Percentiles rank a stretch among this genome's conserved stretches.
Conservation (phyloP, 768 basidiomycete species). For the Russula lepida region DNA sequence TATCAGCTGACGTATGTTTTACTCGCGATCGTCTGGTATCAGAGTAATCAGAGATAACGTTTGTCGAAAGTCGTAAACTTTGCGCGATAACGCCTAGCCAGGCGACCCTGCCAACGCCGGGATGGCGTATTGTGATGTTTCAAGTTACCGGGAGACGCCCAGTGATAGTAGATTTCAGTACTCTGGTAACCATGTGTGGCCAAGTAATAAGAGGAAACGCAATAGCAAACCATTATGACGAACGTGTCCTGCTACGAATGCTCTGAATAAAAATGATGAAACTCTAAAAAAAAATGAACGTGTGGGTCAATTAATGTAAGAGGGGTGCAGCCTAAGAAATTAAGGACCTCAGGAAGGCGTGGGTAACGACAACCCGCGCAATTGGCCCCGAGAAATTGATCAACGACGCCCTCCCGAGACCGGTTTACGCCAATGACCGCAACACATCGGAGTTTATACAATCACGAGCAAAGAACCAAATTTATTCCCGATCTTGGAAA, state of each 20-base stretch:
- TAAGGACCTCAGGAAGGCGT: not conserved
- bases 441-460: not conserved
- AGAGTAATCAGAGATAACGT: not conserved
- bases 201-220: not conserved
- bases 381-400: constrained; percentile 6
- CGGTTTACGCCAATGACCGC: not conserved
- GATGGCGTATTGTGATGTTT: not conserved
- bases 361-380: not conserved
- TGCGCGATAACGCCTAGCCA: not conserved
- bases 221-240: not conserved
- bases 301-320: not conserved
- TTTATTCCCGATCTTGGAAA: not conserved
- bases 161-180: not conserved
- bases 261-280: not conserved
- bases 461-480: not conserved
- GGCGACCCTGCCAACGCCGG: not conserved
- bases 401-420: constrained; percentile 3
- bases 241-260: constrained; percentile 3
- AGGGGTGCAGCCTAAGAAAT: not conserved
- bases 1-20: constrained; percentile 9
- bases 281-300: not conserved
- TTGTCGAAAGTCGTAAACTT: constrained; percentile 5
- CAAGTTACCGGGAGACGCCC: not conserved
- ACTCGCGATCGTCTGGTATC: too few species aligned
- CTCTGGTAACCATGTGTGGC: too few species aligned